Base-by-base conservation (phyloP, 2,329 filamentous ascomycete genomes). In the Alternaria brassicae region DNA sequence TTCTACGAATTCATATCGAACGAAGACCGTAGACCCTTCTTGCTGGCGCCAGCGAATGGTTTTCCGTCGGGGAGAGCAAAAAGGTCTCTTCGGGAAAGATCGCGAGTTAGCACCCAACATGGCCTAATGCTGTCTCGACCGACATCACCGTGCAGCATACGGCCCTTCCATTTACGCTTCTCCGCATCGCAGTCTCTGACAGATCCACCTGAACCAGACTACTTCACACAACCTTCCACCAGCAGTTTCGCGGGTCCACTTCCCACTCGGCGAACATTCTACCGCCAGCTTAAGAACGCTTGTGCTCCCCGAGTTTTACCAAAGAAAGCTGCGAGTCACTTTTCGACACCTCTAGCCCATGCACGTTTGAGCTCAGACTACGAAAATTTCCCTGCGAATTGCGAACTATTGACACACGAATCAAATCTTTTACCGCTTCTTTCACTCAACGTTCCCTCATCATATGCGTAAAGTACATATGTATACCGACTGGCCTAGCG, bases 281-380 rank as follows among this genome's bases (percentile, higher is more conserved):
- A 66, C 55, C 40, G 45, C 56, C 64, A 65, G 61, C 64, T 63
- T 68, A 69, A 69, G 63, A 67, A 48, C 56, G 63, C 60, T 53
- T 60, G 66, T 68, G 63, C 61, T 60, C 66, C 61, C 66, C 61
- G 59, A 62, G 47, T 36, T 59, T 56, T 44, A 44, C 42, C 44
- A 58, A 44, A 62, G 50, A 62, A 54, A 61, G 55, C 53, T 41
- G 45, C 53, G 45, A 54, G 50, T 62, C 61, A 54, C 53, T 40
- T 60, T 44, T 50, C 28, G 48, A 36, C 51, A 37, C 30, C 30
- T 48, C 49, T 51, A 50, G 51, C 12, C 44, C 40, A 63, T 61
- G 58, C 56, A 61, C 60, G 58, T 53, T 50, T 55, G 56, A 51
- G 50, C 49, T 54, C 49, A 50, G 61, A 62, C 61, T 58, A 54